Conservation (phyloP, 2,329 filamentous ascomycete species). For the Fusarium sp. region DNA sequence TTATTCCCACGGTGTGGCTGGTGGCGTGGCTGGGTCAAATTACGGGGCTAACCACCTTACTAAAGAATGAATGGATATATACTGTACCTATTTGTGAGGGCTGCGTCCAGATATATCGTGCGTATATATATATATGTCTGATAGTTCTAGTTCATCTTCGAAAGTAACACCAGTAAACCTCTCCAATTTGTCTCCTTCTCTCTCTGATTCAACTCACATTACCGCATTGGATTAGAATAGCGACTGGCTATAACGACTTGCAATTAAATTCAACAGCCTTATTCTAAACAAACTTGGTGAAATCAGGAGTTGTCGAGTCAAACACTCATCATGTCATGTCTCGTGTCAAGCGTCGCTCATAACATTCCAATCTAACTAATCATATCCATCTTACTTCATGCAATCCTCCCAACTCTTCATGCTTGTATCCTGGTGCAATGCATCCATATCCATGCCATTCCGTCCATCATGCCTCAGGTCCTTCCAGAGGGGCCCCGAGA, state of each 20-base stretch:
- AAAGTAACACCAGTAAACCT: neutral
- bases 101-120: too few relatives aligned
- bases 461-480: constrained; percentile 37
- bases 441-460: constrained; percentile 20
- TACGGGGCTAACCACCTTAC: constrained; percentile 1
- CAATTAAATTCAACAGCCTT: too few relatives aligned
- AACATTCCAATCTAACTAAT: constrained; percentile 42
- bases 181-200: too few relatives aligned
- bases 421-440: constrained; percentile 20
- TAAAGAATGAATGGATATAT: too few relatives aligned
- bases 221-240: too few relatives aligned
- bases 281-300: neutral
- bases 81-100: too few relatives aligned
- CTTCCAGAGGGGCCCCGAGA: constrained; percentile 40
- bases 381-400: constrained; percentile 27
- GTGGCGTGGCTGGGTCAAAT: constrained; percentile 31
- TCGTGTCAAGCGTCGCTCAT: constrained; percentile 38
- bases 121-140: too few relatives aligned
- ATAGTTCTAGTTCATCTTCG: too few relatives aligned
- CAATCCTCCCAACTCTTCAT: constrained; percentile 9
- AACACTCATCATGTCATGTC: constrained; percentile 35
- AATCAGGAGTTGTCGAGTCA: neutral
- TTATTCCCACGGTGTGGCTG: constrained; percentile 35
- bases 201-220: too few relatives aligned
- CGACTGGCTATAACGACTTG: too few relatives aligned